Conservation (phyloP, 148 eudicot species). For the Heliamphora exappendiculata region DNA sequence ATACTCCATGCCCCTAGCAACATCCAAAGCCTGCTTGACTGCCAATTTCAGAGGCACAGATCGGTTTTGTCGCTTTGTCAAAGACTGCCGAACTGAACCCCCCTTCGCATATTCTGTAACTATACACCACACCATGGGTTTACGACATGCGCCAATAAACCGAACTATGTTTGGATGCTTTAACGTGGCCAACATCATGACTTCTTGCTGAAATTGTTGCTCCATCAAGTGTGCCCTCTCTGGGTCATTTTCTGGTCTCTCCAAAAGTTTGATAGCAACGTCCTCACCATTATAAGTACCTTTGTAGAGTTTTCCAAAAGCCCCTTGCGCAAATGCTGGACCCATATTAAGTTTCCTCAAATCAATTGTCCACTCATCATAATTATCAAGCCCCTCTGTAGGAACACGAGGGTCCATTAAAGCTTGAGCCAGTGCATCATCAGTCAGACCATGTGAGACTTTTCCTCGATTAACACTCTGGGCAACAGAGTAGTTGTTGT, state of each 20-base stretch:
- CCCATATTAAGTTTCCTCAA: slow-evolving; percentile 90
- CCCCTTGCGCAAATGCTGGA: slow-evolving; percentile 92
- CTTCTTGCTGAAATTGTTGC: slow-evolving; percentile 98
- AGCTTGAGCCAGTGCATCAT: slow-evolving; percentile 91
- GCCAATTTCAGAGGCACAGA: slow-evolving; percentile 89
- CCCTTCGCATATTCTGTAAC: slow-evolving; percentile 98
- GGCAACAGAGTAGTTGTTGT: slow-evolving; percentile 51
- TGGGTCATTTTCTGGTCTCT: slow-evolving; percentile 84
- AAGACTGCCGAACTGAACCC: slow-evolving; percentile 88
- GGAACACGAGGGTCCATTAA: slow-evolving; percentile 69
- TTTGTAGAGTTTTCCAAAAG: slow-evolving; percentile 89
- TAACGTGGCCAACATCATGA: slow-evolving; percentile 90
- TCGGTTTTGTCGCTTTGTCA: slow-evolving; percentile 70
- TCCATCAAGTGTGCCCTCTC: slow-evolving; percentile 90
- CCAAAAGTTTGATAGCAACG: slow-evolving; percentile 93
- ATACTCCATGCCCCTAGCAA: slow-evolving; percentile 98
- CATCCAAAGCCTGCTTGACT: slow-evolving; percentile 96
- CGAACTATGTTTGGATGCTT: slow-evolving; percentile 92
- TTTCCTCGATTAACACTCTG: slow-evolving; percentile 73
- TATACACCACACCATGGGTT: slow-evolving; percentile 99
- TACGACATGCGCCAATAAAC: slow-evolving; percentile 89
- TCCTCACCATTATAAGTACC: slow-evolving; percentile 94
- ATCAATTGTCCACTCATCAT: slow-evolving; percentile 93
- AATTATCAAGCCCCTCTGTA: slow-evolving; percentile 73
- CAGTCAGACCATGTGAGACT: slow-evolving; percentile 71